Percentiles rank a stretch among this genome's conserved stretches.
Conservation (phyloP, 2,329 filamentous ascomycete species). For the Sarocladium oryzae region DNA sequence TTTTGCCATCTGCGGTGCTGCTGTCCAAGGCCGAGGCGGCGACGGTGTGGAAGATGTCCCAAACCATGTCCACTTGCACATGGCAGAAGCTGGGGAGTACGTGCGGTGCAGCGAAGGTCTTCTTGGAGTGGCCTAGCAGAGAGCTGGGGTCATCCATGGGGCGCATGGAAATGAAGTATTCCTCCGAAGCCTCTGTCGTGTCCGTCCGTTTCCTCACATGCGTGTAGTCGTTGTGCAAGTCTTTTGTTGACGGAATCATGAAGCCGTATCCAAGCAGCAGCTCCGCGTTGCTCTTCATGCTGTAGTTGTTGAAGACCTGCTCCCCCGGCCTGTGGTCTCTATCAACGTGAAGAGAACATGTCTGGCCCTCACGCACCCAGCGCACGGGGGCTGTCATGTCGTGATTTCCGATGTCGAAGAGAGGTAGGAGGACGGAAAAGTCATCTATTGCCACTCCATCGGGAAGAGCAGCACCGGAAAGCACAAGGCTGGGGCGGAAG, state of each 20-base stretch:
- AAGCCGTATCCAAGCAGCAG: constrained; percentile 60
- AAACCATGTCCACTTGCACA: constrained; percentile 47
- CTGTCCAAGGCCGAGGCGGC: constrained; percentile 26
- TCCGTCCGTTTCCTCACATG: constrained; percentile 44
- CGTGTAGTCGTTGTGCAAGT: constrained; percentile 53
- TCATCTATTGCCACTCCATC: constrained; percentile 39
- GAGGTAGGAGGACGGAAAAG: constrained; percentile 62
- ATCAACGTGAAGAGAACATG: constrained; percentile 37
- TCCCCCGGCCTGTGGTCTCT: constrained; percentile 42
- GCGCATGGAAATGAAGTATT: constrained; percentile 48
- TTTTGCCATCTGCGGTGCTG: constrained; percentile 5
- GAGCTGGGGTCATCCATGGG: constrained; percentile 43
- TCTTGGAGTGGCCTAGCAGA: constrained; percentile 35
- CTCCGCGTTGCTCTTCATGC: constrained; percentile 67
- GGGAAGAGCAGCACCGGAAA: constrained; percentile 31
- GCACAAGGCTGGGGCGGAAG: constrained; percentile 54
- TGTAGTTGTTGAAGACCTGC: constrained; percentile 66
- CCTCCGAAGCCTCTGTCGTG: constrained; percentile 20
- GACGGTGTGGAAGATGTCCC: constrained; percentile 38
- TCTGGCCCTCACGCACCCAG: constrained; percentile 47
- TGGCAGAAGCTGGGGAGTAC: constrained; percentile 37
- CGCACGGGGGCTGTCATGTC: constrained; percentile 50
- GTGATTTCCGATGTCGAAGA: constrained; percentile 69
- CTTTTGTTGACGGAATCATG: constrained; percentile 39
- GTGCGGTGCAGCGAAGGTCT: constrained; percentile 23